Evolutionary conservation across 164 flowering plant species (phyloP).

Genomic region (Piper betle): DNA sequence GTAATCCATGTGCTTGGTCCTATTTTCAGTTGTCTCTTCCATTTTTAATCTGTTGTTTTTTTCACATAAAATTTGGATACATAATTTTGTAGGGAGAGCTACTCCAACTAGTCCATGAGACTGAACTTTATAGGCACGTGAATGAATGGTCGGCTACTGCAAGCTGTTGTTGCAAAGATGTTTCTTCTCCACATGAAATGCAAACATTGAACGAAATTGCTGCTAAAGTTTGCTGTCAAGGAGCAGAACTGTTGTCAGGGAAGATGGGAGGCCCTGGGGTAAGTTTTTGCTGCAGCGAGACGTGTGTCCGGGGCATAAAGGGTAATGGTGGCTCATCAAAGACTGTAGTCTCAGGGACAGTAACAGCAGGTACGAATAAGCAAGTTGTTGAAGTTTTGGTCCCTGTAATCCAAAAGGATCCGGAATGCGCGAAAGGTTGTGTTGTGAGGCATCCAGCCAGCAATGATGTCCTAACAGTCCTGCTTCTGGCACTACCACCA

Average conservation of each 20-base stretch:
- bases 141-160: constrained; percentile 32
- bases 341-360: constrained; percentile 57
- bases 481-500: constrained; percentile 70
- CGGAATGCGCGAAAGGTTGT: constrained; percentile 16
- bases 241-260: constrained; percentile 59
- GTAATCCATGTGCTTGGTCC: constrained; percentile 17
- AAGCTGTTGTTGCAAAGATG: constrained; percentile 29
- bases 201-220: constrained; percentile 52
- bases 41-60: not conserved
- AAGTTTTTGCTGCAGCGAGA: constrained; percentile 40
- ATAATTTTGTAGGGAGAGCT: constrained; percentile 57
- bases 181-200: constrained; percentile 10
- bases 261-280: constrained; percentile 16
- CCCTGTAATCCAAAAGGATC: constrained; percentile 32
- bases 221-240: constrained; percentile 73
- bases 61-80: not conserved
- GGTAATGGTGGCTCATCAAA: constrained; percentile 37
- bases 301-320: constrained; percentile 44
- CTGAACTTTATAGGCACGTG: constrained; percentile 58
- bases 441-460: constrained; percentile 45
- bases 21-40: not conserved
- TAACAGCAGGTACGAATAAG: constrained; percentile 34
- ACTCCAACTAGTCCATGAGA: constrained; percentile 61
- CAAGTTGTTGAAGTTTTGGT: constrained; percentile 67
- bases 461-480: constrained; percentile 62